These are phyloP conservation scores for Sporothrix humicola DNA, from an alignment of 2,329 filamentous ascomycete genomes.

Conservation along the genomic window DNA sequence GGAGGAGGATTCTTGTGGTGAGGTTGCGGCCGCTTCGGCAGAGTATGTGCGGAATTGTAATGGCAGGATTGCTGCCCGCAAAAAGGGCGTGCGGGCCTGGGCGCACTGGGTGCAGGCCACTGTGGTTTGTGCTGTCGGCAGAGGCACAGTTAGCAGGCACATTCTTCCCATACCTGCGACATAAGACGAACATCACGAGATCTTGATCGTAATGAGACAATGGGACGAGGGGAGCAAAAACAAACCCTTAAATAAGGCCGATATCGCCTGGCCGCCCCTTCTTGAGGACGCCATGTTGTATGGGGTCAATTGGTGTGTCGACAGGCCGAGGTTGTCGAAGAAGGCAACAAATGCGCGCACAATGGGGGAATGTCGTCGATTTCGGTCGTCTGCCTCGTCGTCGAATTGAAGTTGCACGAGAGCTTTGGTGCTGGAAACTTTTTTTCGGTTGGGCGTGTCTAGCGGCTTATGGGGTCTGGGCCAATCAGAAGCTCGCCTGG, in stretches of 20 bases:
- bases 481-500: constrained; percentile 19
- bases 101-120: constrained; percentile 47
- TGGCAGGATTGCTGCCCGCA: constrained; percentile 11
- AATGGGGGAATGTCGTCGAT: not conserved
- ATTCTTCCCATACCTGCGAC: not conserved
- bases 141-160: not conserved
- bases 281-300: constrained; percentile 60
- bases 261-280: constrained; percentile 59
- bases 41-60: constrained; percentile 30
- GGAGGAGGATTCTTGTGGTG: constrained; percentile 21
- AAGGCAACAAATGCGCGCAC: not conserved
- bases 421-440: constrained; percentile 32
- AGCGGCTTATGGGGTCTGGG: not conserved
- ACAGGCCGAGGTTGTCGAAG: not conserved
- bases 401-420: constrained; percentile 8
- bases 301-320: not conserved
- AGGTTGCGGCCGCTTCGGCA: constrained; percentile 27
- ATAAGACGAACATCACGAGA: constrained; percentile 21
- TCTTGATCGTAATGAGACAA: not conserved
- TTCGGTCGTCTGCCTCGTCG: constrained; percentile 14
- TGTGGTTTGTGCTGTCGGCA: constrained; percentile 29
- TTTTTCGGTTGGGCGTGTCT: constrained; percentile 24
- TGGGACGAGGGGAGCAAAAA: not conserved
- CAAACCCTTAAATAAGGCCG: constrained; percentile 57
- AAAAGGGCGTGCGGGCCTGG: constrained; percentile 23